phyloP scores from a whole-genome alignment of 208 protist genomes.

The Crithidia acanthocephali region DNA sequence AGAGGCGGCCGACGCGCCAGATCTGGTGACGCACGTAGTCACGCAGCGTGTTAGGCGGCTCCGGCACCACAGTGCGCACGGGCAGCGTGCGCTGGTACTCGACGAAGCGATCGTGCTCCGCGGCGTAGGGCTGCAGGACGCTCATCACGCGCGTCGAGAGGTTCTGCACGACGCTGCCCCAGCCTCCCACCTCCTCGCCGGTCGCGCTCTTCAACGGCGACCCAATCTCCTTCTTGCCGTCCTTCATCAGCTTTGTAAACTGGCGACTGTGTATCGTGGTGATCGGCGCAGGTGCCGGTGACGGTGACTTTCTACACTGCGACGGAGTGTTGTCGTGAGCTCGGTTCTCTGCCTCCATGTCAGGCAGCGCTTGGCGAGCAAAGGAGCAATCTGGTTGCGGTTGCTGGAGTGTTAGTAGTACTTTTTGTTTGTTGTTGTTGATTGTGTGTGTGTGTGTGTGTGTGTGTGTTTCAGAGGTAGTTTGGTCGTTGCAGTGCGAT shows the following conservation, averaged over 20 bases:
- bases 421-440: not conserved
- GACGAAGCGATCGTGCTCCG: slow-evolving; percentile 37
- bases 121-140: slow-evolving; percentile 30
- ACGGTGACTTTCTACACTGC: not conserved
- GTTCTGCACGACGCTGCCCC: not conserved
- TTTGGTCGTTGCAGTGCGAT: not conserved
- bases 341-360: not conserved
- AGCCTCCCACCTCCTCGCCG: not conserved
- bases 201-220: not conserved
- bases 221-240: not conserved
- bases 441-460: not conserved
- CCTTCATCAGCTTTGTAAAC: slow-evolving; percentile 1
- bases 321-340: not conserved
- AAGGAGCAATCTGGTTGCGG: not conserved
- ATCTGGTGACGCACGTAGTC: slow-evolving; percentile 39
- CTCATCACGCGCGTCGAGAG: not conserved
- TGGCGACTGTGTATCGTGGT: slow-evolving; percentile 8
- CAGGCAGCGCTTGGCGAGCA: not conserved
- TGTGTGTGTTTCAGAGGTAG: not conserved
- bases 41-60: slow-evolving; percentile 57
- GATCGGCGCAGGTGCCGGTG: not conserved
- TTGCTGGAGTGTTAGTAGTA: not conserved
- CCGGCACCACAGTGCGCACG: slow-evolving; percentile 69
- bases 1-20: slow-evolving; percentile 14
- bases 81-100: slow-evolving; percentile 57